Evolutionary conservation across 495 filamentous ascomycete genomes (phyloP).

Genomic region (Aspergillus kassunensis): DNA sequence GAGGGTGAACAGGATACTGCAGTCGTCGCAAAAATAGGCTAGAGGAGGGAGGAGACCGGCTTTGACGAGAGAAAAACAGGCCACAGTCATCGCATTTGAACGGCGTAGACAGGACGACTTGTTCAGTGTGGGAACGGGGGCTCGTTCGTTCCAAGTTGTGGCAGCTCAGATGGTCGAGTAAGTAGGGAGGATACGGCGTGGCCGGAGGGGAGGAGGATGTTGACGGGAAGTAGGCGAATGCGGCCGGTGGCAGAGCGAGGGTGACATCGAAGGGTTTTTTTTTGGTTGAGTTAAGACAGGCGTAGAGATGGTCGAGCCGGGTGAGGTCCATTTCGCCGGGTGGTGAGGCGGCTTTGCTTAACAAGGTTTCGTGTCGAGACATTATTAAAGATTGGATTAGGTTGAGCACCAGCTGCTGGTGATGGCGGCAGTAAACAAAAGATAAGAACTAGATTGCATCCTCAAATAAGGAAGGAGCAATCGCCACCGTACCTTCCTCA

Average conservation of each 20-base stretch:
- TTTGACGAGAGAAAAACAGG: too few species aligned
- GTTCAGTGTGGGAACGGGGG: too few species aligned
- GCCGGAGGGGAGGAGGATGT: slow-evolving; percentile 9
- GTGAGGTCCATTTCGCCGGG: slow-evolving; percentile 1
- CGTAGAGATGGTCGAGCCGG: slow-evolving; percentile 17
- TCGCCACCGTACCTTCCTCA: too few species aligned
- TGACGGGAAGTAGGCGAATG: slow-evolving; percentile 4
- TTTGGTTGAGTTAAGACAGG: slow-evolving; percentile 16
- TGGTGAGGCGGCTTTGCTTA: not conserved
- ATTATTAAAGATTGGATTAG: slow-evolving; percentile 4
- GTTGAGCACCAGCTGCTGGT: not conserved
- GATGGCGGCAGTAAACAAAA: not conserved
- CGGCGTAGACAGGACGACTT: too few species aligned
- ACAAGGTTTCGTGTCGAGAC: not conserved
- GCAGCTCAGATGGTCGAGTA: slow-evolving; percentile 19
- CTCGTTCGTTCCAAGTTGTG: too few species aligned
- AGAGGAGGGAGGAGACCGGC: too few species aligned
- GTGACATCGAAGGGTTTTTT: slow-evolving; percentile 9
- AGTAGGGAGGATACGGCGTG: slow-evolving; percentile 15
- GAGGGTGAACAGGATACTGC: too few species aligned
- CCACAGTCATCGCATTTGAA: too few species aligned
- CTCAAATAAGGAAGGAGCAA: too few species aligned
- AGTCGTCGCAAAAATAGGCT: too few species aligned
- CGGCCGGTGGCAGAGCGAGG: slow-evolving; percentile 4
- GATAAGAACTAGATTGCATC: too few species aligned